Conservation (phyloP, 768 basidiomycete species). For the Tephrocybe sp. region DNA sequence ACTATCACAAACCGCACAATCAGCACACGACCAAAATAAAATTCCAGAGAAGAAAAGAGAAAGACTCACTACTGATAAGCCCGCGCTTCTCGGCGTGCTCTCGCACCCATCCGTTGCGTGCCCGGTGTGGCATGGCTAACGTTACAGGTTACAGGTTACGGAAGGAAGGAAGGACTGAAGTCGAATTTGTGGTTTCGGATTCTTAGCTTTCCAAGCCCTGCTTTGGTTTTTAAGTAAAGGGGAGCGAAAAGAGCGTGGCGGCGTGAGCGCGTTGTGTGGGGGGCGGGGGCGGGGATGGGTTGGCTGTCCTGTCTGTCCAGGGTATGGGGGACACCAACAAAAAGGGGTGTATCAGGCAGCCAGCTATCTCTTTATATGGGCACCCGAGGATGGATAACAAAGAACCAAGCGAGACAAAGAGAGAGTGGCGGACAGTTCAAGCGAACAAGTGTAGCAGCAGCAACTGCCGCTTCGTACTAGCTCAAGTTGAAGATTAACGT, state of each 20-base stretch:
- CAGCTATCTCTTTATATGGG: no score
- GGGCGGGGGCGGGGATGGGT: not conserved
- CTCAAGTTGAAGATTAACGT: no score
- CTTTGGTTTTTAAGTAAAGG: not conserved
- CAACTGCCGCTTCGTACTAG: no score
- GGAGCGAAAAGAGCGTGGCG: conserved; percentile 10
- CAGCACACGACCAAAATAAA: not conserved
- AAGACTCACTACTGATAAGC: conserved; percentile 10
- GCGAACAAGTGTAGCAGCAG: no score
- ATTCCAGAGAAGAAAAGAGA: not conserved
- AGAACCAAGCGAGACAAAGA: not conserved
- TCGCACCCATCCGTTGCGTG: conserved; percentile 5
- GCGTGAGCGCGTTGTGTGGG: no score
- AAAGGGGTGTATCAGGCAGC: no score
- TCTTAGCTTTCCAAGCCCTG: no score
- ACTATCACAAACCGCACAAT: not conserved
- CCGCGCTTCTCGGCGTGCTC: conserved; percentile 7
- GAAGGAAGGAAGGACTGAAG: no score
- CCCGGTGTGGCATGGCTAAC: conserved; percentile 3
- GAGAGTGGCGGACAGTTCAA: not conserved
- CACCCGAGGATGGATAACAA: no score
- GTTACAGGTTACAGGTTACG: not conserved
- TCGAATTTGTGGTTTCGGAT: no score
- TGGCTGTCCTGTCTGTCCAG: no score
- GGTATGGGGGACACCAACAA: no score